phyloP scores from a whole-genome alignment of 75 land plant species.

The Pinus taeda region DNA sequence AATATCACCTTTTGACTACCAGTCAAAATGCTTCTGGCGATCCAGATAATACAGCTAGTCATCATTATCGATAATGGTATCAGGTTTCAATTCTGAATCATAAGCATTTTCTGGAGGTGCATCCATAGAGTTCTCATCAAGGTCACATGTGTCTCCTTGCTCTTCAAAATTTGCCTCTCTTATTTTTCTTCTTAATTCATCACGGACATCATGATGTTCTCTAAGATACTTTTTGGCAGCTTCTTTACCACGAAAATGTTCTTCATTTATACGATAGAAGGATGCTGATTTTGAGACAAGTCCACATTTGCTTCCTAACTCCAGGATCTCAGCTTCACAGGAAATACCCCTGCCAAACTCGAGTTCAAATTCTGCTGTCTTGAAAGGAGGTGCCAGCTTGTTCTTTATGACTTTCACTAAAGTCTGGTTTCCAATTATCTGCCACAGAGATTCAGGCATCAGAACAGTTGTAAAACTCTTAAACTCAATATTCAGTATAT shows the following conservation, averaged over 20 bases:
- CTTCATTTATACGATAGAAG: conserved; percentile 21
- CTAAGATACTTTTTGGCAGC: conserved; percentile 35
- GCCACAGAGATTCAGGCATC: conserved; percentile 5
- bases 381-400: conserved; percentile 90
- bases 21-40: no score
- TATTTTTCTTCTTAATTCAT: conserved; percentile 40
- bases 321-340: conserved; percentile 72
- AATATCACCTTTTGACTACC: no score
- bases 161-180: background rate
- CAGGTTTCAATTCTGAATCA: no score
- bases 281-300: conserved; percentile 47
- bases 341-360: conserved; percentile 93
- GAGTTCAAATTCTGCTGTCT: conserved; percentile 70
- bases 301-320: conserved; percentile 63
- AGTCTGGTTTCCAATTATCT: conserved; percentile 67
- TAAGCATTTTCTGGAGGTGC: no score
- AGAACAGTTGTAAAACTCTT: no score
- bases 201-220: conserved; percentile 25
- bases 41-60: no score
- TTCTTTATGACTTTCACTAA: conserved; percentile 76
- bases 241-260: conserved; percentile 50
- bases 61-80: no score
- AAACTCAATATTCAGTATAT: no score
- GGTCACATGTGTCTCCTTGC: no score
- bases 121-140: no score